A percentile compares a stretch with the other conserved stretches of the same genome.
Conservation (phyloP, 176 grass and related monocot genomes). For the Musa acuminata region DNA sequence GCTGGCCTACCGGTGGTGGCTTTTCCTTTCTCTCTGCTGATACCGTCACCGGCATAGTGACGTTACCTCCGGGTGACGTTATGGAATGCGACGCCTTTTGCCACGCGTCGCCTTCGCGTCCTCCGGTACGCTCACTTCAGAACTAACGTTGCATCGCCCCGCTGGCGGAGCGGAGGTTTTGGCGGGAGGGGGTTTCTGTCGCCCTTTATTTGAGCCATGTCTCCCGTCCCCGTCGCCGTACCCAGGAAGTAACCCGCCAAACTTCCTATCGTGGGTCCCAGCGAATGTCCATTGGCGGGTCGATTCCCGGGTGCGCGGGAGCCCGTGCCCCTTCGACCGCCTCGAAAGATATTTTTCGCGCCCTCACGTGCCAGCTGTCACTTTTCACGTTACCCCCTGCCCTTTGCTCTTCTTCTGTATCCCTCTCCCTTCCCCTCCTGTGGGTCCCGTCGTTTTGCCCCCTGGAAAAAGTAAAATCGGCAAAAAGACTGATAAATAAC, state of each 20-base stretch:
- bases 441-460: not conserved
- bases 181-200: not conserved
- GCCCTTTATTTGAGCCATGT: not conserved
- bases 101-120: not conserved
- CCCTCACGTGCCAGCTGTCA: not conserved
- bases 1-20: not conserved
- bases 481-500: not conserved
- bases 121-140: not conserved
- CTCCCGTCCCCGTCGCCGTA: not conserved
- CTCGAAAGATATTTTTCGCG: not conserved
- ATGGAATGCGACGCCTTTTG: not conserved
- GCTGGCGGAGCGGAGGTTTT: not conserved
- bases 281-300: not conserved
- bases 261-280: not conserved
- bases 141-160: not conserved
- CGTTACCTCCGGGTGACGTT: not conserved
- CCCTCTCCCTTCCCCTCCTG: not conserved
- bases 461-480: not conserved
- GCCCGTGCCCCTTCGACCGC: not conserved
- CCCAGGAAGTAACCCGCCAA: too few relatives aligned
- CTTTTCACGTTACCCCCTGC: not conserved
- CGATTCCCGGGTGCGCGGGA: not conserved
- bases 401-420: too few relatives aligned
- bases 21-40: not conserved
- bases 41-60: not conserved